phyloP scores from a whole-genome alignment of 2,329 filamentous ascomycete genomes.

The Xylariomycetidae sp. region DNA sequence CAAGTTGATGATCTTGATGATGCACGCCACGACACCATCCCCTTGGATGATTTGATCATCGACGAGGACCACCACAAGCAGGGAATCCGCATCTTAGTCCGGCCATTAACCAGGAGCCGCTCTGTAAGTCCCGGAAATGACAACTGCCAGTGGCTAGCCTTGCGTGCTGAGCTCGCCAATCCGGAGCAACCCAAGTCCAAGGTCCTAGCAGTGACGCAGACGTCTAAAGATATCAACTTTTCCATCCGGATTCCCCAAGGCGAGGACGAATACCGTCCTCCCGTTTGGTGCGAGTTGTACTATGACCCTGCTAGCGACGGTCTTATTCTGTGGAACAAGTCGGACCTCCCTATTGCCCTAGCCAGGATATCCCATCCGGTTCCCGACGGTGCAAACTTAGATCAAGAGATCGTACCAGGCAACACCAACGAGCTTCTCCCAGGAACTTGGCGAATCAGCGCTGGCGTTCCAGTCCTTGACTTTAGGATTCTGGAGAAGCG shows the following conservation, averaged over 20 bases:
- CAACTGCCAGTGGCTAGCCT: conserved; percentile 50
- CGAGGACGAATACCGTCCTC: conserved; percentile 37
- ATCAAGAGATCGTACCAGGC: conserved; percentile 38
- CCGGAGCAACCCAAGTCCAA: conserved; percentile 47
- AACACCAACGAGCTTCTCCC: conserved; percentile 42
- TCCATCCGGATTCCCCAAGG: conserved; percentile 47
- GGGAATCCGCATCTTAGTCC: conserved; percentile 52
- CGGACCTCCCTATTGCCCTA: conserved; percentile 47
- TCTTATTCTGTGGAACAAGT: conserved; percentile 50
- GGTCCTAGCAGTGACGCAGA: conserved; percentile 56
- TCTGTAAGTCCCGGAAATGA: conserved; percentile 51
- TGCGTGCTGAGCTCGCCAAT: conserved; percentile 48
- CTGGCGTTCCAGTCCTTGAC: conserved; percentile 46
- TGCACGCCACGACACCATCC: conserved; percentile 37
- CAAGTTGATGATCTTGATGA: conserved; percentile 38
- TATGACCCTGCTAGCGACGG: conserved; percentile 55
- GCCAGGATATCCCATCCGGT: conserved; percentile 37
- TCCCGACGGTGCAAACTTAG: conserved; percentile 35
- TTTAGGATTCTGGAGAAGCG: conserved; percentile 53
- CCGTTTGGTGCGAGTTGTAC: conserved; percentile 55
- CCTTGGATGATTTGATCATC: conserved; percentile 46
- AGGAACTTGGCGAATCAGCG: conserved; percentile 51
- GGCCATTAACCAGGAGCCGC: conserved; percentile 46
- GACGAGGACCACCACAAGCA: conserved; percentile 47
- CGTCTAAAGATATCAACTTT: conserved; percentile 54